Percentiles rank a stretch among this genome's conserved stretches.
These are phyloP conservation scores for Paxillus ammoniavirescens DNA, from an alignment of 768 basidiomycete genomes.

Conservation along the genomic window DNA sequence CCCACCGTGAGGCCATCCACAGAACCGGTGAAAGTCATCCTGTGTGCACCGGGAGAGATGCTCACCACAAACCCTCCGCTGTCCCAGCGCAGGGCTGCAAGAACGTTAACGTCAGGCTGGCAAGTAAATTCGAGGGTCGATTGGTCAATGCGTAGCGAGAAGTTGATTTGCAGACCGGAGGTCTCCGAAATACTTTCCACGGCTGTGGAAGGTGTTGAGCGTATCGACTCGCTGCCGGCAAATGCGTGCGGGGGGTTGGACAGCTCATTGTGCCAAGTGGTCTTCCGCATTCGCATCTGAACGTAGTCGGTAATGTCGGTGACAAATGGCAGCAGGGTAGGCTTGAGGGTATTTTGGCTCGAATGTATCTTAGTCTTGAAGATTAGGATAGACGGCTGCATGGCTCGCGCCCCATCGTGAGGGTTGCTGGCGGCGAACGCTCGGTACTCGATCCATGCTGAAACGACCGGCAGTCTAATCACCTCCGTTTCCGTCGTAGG, in stretches of 20 bases:
- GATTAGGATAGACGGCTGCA: slow-evolving; percentile 60
- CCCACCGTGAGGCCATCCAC: slow-evolving; percentile 81
- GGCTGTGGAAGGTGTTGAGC: slow-evolving; percentile 19
- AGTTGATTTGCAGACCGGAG: slow-evolving; percentile 67
- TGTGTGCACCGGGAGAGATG: slow-evolving; percentile 70
- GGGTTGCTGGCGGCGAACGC: slow-evolving; percentile 49
- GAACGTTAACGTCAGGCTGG: slow-evolving; percentile 89
- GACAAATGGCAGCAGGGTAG: slow-evolving; percentile 82
- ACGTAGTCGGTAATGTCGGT: slow-evolving; percentile 70
- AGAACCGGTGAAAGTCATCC: slow-evolving; percentile 70
- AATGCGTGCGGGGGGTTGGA: slow-evolving; percentile 10
- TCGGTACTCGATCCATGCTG: slow-evolving; percentile 82
- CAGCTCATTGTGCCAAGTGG: slow-evolving; percentile 30
- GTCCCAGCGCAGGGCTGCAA: slow-evolving; percentile 87
- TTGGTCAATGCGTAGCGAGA: slow-evolving; percentile 89
- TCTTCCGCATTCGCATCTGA: slow-evolving; percentile 65
- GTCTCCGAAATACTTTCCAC: slow-evolving; percentile 18
- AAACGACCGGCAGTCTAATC: slow-evolving; percentile 72
- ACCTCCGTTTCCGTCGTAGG: slow-evolving; percentile 50
- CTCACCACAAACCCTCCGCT: slow-evolving; percentile 89
- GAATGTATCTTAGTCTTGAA: slow-evolving; percentile 90
- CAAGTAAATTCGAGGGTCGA: slow-evolving; percentile 87
- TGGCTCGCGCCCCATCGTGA: slow-evolving; percentile 20
- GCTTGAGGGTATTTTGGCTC: slow-evolving; percentile 81
- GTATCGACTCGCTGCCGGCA: slow-evolving; percentile 3